phyloP scores from a whole-genome alignment of 2,329 filamentous ascomycete genomes.

The Penicillium verrucosum region DNA sequence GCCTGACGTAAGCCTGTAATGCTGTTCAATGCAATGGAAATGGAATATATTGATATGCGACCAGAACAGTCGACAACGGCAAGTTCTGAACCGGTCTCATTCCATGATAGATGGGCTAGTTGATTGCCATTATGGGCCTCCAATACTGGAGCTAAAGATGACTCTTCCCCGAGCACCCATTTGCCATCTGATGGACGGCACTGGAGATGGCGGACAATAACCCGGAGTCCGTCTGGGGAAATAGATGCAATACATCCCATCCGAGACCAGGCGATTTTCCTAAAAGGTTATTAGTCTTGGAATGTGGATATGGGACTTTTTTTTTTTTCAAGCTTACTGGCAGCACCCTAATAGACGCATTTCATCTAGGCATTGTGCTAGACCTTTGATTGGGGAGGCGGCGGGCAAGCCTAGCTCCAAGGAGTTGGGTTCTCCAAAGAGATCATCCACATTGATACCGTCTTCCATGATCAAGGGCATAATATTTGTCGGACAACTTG shows the following conservation, averaged over 20 bases:
- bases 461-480: slow-evolving; percentile 58
- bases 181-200: slow-evolving; percentile 65
- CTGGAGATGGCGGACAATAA: slow-evolving; percentile 71
- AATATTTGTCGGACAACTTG: slow-evolving; percentile 6
- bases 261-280: slow-evolving; percentile 83
- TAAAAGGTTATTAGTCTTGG: slow-evolving; percentile 41
- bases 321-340: slow-evolving; percentile 59
- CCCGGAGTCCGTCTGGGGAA: slow-evolving; percentile 63
- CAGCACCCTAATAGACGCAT: slow-evolving; percentile 72
- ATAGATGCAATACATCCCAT: slow-evolving; percentile 82
- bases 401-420: slow-evolving; percentile 55
- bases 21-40: slow-evolving; percentile 70
- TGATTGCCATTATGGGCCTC: slow-evolving; percentile 61
- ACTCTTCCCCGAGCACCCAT: slow-evolving; percentile 76
- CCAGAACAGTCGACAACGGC: slow-evolving; percentile 79
- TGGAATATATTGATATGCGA: slow-evolving; percentile 69
- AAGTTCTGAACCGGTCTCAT: slow-evolving; percentile 71
- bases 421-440: slow-evolving; percentile 66
- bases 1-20: slow-evolving; percentile 61
- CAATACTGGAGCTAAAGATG: slow-evolving; percentile 58
- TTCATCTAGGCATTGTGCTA: slow-evolving; percentile 73
- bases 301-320: background rate
- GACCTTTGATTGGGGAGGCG: slow-evolving; percentile 59
- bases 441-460: slow-evolving; percentile 64
- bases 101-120: slow-evolving; percentile 81